Percentiles rank a stretch among this genome's conserved stretches.
Evolutionary conservation across 768 basidiomycete species (phyloP).

Genomic region (Suillus variegatus): DNA sequence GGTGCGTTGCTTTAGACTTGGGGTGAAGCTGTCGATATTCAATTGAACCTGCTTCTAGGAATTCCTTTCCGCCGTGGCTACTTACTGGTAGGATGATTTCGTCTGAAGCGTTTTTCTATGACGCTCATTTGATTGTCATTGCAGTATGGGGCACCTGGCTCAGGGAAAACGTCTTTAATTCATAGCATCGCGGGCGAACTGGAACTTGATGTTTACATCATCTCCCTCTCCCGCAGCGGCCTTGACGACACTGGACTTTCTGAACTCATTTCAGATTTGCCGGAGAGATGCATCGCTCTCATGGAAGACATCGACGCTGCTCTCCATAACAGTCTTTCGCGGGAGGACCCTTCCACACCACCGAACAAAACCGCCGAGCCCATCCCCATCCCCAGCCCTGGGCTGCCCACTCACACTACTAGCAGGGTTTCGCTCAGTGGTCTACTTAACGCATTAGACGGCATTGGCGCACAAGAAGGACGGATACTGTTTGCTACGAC

Average conservation of each 20-base stretch:
- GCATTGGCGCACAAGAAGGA: constrained; percentile 80
- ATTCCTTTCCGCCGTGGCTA: constrained; percentile 84
- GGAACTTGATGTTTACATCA: constrained; percentile 68
- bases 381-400: constrained; percentile 8
- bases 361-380: background rate
- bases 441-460: constrained; percentile 78
- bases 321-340: constrained; percentile 48
- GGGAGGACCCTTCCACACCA: constrained; percentile 21
- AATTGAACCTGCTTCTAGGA: constrained; percentile 12
- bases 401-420: constrained; percentile 15
- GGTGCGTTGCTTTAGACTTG: constrained; percentile 34
- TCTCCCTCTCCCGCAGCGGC: constrained; percentile 63
- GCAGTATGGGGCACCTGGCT: constrained; percentile 72
- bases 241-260: constrained; percentile 64
- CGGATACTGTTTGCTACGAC: constrained; percentile 80
- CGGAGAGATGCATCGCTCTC: constrained; percentile 71
- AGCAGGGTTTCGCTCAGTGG: constrained; percentile 66
- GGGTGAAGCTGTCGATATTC: background rate
- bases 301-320: constrained; percentile 89
- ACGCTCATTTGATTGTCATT: constrained; percentile 4
- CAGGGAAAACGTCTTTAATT: constrained; percentile 79
- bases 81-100: constrained; percentile 46
- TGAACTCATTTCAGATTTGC: constrained; percentile 60
- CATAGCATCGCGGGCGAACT: constrained; percentile 80
- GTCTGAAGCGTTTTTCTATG: background rate